These are phyloP conservation scores for Malassezia yamatoensis DNA, from an alignment of 1,284 basidiomycete species.

Conservation along the genomic window DNA sequence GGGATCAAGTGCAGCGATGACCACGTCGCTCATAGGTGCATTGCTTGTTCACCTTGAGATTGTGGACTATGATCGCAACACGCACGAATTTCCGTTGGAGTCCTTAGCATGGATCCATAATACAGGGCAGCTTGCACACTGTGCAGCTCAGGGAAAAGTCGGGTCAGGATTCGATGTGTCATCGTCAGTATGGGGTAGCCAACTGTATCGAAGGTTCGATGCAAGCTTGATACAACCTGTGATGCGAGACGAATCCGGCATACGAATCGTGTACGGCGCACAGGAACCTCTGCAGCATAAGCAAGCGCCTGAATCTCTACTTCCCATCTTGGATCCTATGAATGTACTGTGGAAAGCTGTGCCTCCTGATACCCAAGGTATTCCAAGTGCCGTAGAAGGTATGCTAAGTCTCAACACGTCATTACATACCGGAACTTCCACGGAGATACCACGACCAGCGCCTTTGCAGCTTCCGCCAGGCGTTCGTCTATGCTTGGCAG, in stretches of 20 bases:
- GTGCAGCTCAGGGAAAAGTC: constrained; percentile 92
- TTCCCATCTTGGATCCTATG: constrained; percentile 27
- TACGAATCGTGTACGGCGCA: background rate
- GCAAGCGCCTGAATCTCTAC: constrained; percentile 5
- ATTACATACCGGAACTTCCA: background rate
- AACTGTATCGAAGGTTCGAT: constrained; percentile 81
- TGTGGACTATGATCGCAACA: constrained; percentile 51
- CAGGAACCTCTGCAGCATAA: background rate
- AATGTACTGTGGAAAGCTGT: constrained; percentile 39
- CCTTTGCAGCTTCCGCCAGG: constrained; percentile 38
- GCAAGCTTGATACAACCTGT: constrained; percentile 50
- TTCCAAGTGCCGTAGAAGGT: constrained; percentile 11
- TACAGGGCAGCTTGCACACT: constrained; percentile 88
- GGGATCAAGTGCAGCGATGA: constrained; percentile 90
- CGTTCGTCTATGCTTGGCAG: constrained; percentile 37
- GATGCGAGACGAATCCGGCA: constrained; percentile 7
- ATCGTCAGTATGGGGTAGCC: constrained; percentile 85
- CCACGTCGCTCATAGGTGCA: constrained; percentile 81
- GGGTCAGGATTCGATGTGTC: constrained; percentile 96
- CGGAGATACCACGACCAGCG: constrained; percentile 20
- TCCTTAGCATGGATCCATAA: constrained; percentile 61
- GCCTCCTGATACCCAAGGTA: background rate
- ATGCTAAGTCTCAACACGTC: background rate
- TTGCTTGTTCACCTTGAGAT: constrained; percentile 68
- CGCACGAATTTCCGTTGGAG: constrained; percentile 18